A percentile compares a stretch with the other conserved stretches of the same genome.
Evolutionary conservation across 2,329 filamentous ascomycete genomes (phyloP).

Genomic region (Aspergillus novofumigatus): DNA sequence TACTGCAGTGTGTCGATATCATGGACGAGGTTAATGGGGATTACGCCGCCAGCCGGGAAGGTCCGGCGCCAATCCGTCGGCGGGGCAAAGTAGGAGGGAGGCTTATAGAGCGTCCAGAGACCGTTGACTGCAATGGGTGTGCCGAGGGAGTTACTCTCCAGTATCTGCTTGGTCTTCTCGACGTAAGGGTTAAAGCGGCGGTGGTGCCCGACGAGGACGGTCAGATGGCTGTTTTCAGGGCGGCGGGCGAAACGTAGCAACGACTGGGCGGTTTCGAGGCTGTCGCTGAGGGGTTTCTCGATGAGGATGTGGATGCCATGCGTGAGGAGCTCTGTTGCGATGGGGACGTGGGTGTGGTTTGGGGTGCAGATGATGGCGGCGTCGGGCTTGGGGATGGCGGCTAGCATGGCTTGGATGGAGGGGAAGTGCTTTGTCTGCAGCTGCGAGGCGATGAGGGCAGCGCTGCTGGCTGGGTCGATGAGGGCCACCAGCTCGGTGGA

Average conservation of each 20-base stretch:
- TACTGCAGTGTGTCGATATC: conserved; percentile 57
- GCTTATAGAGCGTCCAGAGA: conserved; percentile 53
- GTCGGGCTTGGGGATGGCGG: conserved; percentile 40
- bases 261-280: conserved; percentile 18
- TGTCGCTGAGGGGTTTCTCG: conserved; percentile 54
- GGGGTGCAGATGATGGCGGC: conserved; percentile 58
- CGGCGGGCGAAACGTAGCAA: conserved; percentile 19
- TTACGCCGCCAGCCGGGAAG: too few species aligned
- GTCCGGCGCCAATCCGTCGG: conserved; percentile 51
- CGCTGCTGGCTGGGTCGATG: conserved; percentile 44
- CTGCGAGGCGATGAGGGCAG: conserved; percentile 29
- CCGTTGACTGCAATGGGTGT: conserved; percentile 51
- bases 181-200: conserved; percentile 58
- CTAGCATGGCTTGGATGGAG: conserved; percentile 44
- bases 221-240: conserved; percentile 26
- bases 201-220: conserved; percentile 56
- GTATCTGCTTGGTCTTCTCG: conserved; percentile 44
- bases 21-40: conserved; percentile 59
- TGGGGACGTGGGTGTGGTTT: conserved; percentile 53
- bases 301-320: conserved; percentile 52
- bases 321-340: conserved; percentile 47
- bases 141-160: conserved; percentile 44
- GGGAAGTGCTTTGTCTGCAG: conserved; percentile 39
- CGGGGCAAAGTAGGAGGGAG: conserved; percentile 47
- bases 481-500: conserved; percentile 41